Evolutionary conservation across 2,329 filamentous ascomycete genomes (phyloP), one percentile per base, ranked within the genome.

Genomic region (Annulohypoxylon truncatum): DNA sequence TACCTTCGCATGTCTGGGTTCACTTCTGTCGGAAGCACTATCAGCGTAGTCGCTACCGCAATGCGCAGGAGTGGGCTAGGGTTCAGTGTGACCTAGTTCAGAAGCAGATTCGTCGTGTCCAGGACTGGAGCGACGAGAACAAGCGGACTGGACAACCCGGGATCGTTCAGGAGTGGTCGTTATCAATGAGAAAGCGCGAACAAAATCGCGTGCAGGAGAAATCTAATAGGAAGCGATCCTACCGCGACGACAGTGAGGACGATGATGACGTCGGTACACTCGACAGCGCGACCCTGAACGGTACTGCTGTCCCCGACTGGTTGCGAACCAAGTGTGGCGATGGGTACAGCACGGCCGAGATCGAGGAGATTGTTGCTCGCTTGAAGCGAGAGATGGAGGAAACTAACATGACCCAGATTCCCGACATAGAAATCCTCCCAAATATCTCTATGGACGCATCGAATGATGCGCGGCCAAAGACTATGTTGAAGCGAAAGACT

Each of bases 21-120:
- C 87, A 90, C 73, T 90, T 88, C 75, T 96, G 93, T 77, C 87
- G 92, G 33, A 94, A 94, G 75, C 91, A 94, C 74, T 96, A 96
- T 76, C 93, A 96, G 78, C 87, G 92, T 5, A 85, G 85, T 44
- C 84, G 90, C 0, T 94, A 94, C 74, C 85, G 90, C n/a, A 89
- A 89, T 56, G 83, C 83, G 1, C 81, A 83, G 31, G 84, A 89
- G 20, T 87, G 91, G 76, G 86, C 87, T 54, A 79, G 85, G 76
- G 75, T 85, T 0, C 90, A 93, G 74, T 88, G 89, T 59, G 83
- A 88, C 2, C 82, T 93, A 1, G 85, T 93, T 0, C 80, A 85
- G 57, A 81, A 83, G 29, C 90, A 92, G 70, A 85, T 93, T 38
- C 77, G 82, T 8, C 83, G 87, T 0, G 85, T 94, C 50, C 83